A percentile compares a stretch with the other conserved stretches of the same genome.
Evolutionary conservation across 805 yeast genomes (phyloP).

Genomic region (Saccharomyces paradoxus): DNA sequence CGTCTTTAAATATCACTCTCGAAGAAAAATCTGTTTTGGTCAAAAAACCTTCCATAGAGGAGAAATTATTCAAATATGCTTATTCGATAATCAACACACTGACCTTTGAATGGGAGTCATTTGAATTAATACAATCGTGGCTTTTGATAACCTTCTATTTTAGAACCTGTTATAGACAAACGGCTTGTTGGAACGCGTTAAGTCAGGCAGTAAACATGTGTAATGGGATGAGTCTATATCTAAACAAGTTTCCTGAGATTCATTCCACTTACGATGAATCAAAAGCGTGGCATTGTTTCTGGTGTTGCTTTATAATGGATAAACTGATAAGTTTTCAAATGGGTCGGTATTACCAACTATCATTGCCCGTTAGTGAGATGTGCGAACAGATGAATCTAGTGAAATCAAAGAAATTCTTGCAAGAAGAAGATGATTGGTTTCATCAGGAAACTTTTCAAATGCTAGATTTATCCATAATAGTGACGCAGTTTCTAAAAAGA

Average conservation of each 20-base stretch:
- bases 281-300: slow-evolving; percentile 46
- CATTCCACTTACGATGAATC: slow-evolving; percentile 32
- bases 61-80: slow-evolving; percentile 35
- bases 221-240: slow-evolving; percentile 38
- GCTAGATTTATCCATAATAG: slow-evolving; percentile 15
- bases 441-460: slow-evolving; percentile 14
- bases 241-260: slow-evolving; percentile 23
- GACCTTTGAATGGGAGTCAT: slow-evolving; percentile 44
- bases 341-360: slow-evolving; percentile 37
- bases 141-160: slow-evolving; percentile 38
- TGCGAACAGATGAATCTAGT: background rate
- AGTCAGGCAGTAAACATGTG: slow-evolving; percentile 38
- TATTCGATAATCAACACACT: slow-evolving; percentile 33
- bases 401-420: background rate
- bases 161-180: slow-evolving; percentile 38
- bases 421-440: slow-evolving; percentile 15
- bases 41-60: slow-evolving; percentile 30
- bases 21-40: slow-evolving; percentile 10
- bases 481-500: slow-evolving; percentile 14
- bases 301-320: slow-evolving; percentile 49
- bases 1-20: slow-evolving; percentile 2
- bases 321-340: slow-evolving; percentile 44
- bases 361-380: slow-evolving; percentile 17
- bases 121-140: slow-evolving; percentile 46
- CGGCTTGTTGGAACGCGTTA: slow-evolving; percentile 36